phyloP scores from a whole-genome alignment of 352 stramenopile species.

The Globisporangium camurandrum region DNA sequence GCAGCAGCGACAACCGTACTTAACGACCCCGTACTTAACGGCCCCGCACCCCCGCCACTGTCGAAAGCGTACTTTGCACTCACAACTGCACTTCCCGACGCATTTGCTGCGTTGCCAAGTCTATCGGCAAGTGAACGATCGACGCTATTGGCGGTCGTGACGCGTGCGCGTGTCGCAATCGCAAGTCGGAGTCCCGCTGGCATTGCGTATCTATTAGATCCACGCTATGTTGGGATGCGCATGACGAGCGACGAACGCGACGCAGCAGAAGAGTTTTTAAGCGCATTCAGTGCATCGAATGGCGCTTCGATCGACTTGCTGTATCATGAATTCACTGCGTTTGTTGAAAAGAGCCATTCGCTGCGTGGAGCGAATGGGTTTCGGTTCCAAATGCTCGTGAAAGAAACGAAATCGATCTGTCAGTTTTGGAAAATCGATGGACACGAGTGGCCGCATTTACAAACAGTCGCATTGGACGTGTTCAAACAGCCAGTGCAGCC shows the following conservation, averaged over 20 bases:
- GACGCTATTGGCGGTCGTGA: neutral
- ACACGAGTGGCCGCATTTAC: constrained; percentile 19
- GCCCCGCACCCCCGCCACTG: neutral
- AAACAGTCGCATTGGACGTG: constrained; percentile 18
- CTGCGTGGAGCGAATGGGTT: constrained; percentile 14
- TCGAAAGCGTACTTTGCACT: constrained; percentile 4
- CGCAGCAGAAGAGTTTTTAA: constrained; percentile 27
- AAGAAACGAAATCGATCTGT: constrained; percentile 20
- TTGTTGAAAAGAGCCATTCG: constrained; percentile 20
- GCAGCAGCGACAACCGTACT: too few relatives aligned
- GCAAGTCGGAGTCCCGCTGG: constrained; percentile 1
- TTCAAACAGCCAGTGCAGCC: too few relatives aligned
- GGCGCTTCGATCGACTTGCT: constrained; percentile 4
- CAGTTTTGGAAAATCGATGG: constrained; percentile 31
- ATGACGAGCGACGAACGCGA: constrained; percentile 20
- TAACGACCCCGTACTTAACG: too few relatives aligned
- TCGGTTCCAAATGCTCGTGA: constrained; percentile 21
- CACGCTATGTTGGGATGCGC: constrained; percentile 10
- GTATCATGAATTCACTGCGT: constrained; percentile 24
- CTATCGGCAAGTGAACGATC: neutral
- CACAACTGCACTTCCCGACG: neutral
- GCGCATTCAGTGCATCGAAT: constrained; percentile 3
- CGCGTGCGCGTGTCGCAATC: neutral
- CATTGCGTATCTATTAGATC: constrained; percentile 11
- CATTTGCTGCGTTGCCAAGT: neutral